Conservation (phyloP, 2,329 filamentous ascomycete genomes). For the Penicillium sp. region DNA sequence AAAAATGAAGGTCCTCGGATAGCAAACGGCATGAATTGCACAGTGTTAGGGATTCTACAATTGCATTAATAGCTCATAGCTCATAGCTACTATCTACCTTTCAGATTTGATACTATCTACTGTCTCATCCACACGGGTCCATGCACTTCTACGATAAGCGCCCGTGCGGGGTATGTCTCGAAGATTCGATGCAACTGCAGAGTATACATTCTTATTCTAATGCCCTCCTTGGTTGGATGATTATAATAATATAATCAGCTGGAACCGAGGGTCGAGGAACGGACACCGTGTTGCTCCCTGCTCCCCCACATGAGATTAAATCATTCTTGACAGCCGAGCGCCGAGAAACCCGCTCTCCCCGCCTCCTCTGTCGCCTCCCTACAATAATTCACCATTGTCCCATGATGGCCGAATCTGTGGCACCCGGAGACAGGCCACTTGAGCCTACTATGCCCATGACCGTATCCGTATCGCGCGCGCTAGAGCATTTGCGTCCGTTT, state of each 20-base stretch:
- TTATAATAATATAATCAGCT: background rate
- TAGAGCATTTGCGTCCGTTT: conserved; percentile 18
- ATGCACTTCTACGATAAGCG: background rate
- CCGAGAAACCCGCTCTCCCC: conserved; percentile 18
- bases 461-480: conserved; percentile 5
- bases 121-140: background rate
- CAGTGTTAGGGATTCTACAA: background rate
- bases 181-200: conserved; percentile 1
- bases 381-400: background rate
- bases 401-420: conserved; percentile 12
- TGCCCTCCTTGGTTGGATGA: background rate
- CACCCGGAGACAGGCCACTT: background rate
- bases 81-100: background rate
- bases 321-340: conserved; percentile 12
- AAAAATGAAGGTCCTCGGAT: conserved; percentile 49
- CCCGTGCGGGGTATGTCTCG: background rate
- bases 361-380: conserved; percentile 8
- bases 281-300: background rate
- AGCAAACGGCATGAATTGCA: conserved; percentile 5
- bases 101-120: background rate
- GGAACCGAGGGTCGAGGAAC: background rate
- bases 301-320: conserved; percentile 14
- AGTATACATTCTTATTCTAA: background rate
- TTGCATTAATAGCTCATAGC: background rate
- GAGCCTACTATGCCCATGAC: conserved; percentile 4